Evolutionary conservation across 768 basidiomycete species (phyloP), one percentile per base, ranked within the genome.

Genomic region (Hydnum rufescens): DNA sequence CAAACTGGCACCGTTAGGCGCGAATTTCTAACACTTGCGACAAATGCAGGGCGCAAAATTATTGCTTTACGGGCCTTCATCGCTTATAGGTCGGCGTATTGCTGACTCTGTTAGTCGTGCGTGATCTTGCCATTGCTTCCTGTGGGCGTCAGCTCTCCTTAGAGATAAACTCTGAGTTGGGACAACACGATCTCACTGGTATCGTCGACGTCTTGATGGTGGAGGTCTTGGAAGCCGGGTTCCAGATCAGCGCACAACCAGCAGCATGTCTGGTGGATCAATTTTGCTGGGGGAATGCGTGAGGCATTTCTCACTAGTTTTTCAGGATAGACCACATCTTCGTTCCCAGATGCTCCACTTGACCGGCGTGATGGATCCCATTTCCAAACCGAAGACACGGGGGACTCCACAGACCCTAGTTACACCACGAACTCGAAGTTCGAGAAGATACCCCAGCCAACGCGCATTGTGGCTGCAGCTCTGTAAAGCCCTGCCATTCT

Each of bases 131-230:
- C 34, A 39, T 8, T 39, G 34, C 8, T 39, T 39, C 34, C 23
- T 47, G 8, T 47, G 16, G 44, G 16, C 25, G n/a, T n/a, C n/a
- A n/a, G n/a, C n/a, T n/a, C n/a, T n/a, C n/a, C n/a, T n/a, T n/a
- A 39, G 8, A 39, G 3, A 36, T 6, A 32, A 42, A 36, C n/a
- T 34, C 54, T 55, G 8, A 25, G 34, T 52, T 76, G 75, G 76
- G 75, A 2, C 73, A 76, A 68, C 76, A 65, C 55, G 64, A 46
- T 75, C 3, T 68, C 68, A 3, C 58, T 68, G 75, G 75, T 18
- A 74, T 77, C 18, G 66, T 74, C 57, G 72, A 74, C 60, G 74
- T 74, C 64, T 60, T 75, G 18, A 68, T 68, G 1, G 69, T 71
- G 2, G 72, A 75, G 53, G 42, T 53, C 3, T 75, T 73, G 65